Conservation (phyloP, 1,139 yeast genomes). For the Taiozyma onychis region DNA sequence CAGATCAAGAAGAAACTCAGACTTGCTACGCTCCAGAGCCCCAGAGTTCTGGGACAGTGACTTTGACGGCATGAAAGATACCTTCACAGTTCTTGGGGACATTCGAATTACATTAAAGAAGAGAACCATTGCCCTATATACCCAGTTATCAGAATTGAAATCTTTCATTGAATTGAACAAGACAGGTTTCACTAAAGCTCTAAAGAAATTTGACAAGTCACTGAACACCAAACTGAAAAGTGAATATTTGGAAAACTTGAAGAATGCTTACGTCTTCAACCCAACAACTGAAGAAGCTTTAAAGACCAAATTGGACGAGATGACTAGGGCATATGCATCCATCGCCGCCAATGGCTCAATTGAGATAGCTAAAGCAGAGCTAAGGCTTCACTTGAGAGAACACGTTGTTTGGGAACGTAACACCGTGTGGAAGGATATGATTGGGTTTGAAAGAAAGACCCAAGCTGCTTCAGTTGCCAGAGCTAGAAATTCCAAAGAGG, state of each 20-base stretch:
- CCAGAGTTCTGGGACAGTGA: conserved; percentile 27
- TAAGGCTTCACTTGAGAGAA: conserved; percentile 75
- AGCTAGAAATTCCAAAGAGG: conserved; percentile 19
- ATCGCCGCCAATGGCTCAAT: conserved; percentile 31
- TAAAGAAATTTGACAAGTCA: conserved; percentile 87
- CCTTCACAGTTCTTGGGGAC: conserved; percentile 37
- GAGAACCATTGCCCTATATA: conserved; percentile 60
- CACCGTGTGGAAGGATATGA: conserved; percentile 96
- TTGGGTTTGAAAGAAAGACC: conserved; percentile 74
- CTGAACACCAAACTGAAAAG: conserved; percentile 54
- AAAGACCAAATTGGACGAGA: conserved; percentile 38
- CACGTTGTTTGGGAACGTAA: conserved; percentile 96
- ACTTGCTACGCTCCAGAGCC: conserved; percentile 15
- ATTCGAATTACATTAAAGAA: conserved; percentile 63
- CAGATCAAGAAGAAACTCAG: conserved; percentile 14
- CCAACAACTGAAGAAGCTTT: conserved; percentile 37
- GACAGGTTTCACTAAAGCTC: conserved; percentile 83
- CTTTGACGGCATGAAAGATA: conserved; percentile 21
- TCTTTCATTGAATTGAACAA: conserved; percentile 77
- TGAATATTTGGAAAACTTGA: conserved; percentile 40
- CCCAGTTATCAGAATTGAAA: conserved; percentile 74
- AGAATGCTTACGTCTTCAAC: conserved; percentile 40
- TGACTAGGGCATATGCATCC: conserved; percentile 45
- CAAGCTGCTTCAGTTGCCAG: conserved; percentile 44
- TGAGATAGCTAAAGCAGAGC: conserved; percentile 56